phyloP scores from a whole-genome alignment of 179 eudicot species.

The Beta macrorhiza region DNA sequence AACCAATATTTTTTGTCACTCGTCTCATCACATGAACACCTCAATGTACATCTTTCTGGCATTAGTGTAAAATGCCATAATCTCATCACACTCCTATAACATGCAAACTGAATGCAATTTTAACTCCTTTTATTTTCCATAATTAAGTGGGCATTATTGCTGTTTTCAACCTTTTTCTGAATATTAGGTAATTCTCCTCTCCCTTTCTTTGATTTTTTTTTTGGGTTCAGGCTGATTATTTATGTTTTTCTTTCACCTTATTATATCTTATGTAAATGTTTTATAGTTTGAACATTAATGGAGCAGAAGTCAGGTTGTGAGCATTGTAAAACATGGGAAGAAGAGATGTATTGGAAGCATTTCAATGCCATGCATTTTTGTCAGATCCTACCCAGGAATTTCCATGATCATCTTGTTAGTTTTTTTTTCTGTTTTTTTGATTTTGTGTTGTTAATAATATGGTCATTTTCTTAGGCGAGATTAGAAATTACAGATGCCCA shows the following conservation, averaged over 20 bases:
- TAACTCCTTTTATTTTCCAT: background rate
- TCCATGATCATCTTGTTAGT: conserved; percentile 32
- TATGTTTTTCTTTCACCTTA: too few relatives aligned
- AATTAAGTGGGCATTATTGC: background rate
- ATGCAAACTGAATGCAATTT: background rate
- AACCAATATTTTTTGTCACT: too few relatives aligned
- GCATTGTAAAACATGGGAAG: conserved; percentile 30
- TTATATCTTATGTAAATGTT: background rate
- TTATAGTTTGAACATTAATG: background rate
- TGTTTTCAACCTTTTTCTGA: too few relatives aligned
- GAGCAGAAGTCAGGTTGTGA: conserved; percentile 18
- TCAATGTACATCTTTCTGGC: too few relatives aligned
- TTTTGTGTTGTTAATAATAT: background rate
- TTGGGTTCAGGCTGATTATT: too few relatives aligned
- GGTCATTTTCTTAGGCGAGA: background rate
- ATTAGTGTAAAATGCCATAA: background rate
- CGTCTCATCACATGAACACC: too few relatives aligned
- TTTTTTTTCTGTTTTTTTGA: too few relatives aligned
- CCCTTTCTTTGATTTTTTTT: background rate
- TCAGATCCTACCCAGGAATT: conserved; percentile 24
- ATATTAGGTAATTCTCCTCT: background rate
- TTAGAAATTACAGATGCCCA: background rate
- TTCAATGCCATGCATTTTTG: conserved; percentile 33
- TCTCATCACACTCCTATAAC: background rate
- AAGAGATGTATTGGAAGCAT: conserved; percentile 36